phyloP scores from a whole-genome alignment of 306 rosid species.

The Calophaca sinica region DNA sequence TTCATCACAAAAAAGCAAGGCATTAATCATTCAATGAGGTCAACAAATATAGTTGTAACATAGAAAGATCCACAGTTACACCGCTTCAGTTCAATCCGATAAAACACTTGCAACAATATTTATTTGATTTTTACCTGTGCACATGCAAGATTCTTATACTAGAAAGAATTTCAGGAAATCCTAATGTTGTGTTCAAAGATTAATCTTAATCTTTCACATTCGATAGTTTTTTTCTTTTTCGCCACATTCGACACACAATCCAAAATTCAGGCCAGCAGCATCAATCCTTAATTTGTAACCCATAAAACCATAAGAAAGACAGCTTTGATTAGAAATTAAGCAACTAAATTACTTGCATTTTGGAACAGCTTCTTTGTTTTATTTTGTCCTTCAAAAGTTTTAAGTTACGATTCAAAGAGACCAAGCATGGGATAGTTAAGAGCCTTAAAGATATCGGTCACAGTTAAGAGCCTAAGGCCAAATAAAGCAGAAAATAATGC shows the following conservation, averaged over 20 bases:
- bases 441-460: slow-evolving; percentile 10
- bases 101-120: background rate
- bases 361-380: background rate
- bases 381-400: background rate
- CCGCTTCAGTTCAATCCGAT: background rate
- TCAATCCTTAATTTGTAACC: too few relatives aligned
- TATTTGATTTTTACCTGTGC: background rate
- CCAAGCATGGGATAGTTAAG: background rate
- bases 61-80: background rate
- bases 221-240: too few relatives aligned
- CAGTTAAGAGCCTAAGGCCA: slow-evolving; percentile 28
- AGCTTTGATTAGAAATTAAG: background rate
- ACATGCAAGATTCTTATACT: background rate
- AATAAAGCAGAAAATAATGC: slow-evolving; percentile 19
- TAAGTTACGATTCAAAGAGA: background rate
- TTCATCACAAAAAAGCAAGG: background rate
- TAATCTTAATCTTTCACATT: background rate
- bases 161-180: slow-evolving; percentile 24
- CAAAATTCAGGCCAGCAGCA: too few relatives aligned
- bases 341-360: background rate
- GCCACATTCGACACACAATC: too few relatives aligned
- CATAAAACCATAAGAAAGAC: too few relatives aligned
- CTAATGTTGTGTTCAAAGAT: slow-evolving; percentile 1
- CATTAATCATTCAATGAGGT: background rate
- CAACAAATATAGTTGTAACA: background rate